phyloP scores from a whole-genome alignment of 2,329 filamentous ascomycete genomes.

The Calonectria pseudoturangicola region DNA sequence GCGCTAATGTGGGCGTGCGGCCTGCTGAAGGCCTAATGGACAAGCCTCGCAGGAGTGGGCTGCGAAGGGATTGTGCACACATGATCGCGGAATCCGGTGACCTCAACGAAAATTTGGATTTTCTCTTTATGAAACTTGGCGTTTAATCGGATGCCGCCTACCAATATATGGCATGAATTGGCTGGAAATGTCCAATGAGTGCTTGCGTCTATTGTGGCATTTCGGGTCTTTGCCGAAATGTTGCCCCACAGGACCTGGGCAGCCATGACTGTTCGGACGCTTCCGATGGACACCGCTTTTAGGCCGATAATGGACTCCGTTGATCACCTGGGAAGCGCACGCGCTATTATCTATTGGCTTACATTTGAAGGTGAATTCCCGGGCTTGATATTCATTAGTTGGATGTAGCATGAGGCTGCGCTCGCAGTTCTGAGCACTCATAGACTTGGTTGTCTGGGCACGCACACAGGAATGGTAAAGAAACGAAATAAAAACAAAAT shows the following conservation, averaged over 20 bases:
- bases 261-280: background rate
- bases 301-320: background rate
- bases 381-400: too few species aligned
- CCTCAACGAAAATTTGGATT: background rate
- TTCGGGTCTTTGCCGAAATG: conserved; percentile 1
- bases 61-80: background rate
- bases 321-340: background rate
- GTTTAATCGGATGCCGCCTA: background rate
- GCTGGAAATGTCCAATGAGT: background rate
- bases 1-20: background rate
- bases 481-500: too few species aligned
- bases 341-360: too few species aligned
- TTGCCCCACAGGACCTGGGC: background rate
- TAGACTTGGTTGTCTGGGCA: too few species aligned
- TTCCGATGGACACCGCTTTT: background rate
- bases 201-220: background rate
- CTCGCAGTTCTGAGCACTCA: too few species aligned
- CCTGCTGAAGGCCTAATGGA: background rate
- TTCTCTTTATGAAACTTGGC: too few species aligned
- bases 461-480: too few species aligned
- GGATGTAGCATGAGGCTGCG: too few species aligned
- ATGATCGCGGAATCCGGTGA: background rate
- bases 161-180: background rate
- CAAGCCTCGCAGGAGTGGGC: background rate
- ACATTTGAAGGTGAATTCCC: too few species aligned